A percentile compares a stretch with the other conserved stretches of the same genome.
Evolutionary conservation across 1,139 yeast species (phyloP).

Genomic region (Yamadazyma mexicana): DNA sequence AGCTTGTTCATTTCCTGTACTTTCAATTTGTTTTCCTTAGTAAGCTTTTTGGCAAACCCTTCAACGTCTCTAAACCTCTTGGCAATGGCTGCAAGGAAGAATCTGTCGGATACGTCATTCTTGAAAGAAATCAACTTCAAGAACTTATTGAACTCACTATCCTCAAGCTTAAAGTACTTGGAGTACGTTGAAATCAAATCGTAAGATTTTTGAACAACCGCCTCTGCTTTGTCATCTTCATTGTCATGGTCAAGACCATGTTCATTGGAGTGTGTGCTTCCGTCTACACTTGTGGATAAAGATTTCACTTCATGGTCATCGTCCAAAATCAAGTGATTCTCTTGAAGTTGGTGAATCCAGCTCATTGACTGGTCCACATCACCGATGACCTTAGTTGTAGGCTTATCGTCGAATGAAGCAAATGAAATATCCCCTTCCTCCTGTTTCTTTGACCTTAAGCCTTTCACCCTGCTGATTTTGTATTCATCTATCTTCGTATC

Average conservation of each 20-base stretch:
- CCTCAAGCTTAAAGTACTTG: conserved; percentile 18
- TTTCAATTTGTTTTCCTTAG: conserved; percentile 66
- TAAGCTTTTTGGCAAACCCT: conserved; percentile 81
- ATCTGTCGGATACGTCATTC: conserved; percentile 33
- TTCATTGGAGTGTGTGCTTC: conserved; percentile 11
- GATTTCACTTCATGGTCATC: conserved; percentile 17
- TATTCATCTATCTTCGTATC: conserved; percentile 26
- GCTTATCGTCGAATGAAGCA: conserved; percentile 18
- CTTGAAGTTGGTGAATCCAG: conserved; percentile 30
- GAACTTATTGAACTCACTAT: conserved; percentile 24
- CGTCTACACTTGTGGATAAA: conserved; percentile 14
- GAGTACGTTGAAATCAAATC: conserved; percentile 20
- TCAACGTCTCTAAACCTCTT: conserved; percentile 89
- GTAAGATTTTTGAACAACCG: conserved; percentile 4
- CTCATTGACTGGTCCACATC: conserved; percentile 26
- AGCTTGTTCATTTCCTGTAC: conserved; percentile 44
- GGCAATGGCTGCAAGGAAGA: conserved; percentile 65
- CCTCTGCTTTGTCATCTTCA: conserved; percentile 4
- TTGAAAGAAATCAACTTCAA: conserved; percentile 30
- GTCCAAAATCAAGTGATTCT: conserved; percentile 3
- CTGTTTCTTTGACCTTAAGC: conserved; percentile 49
- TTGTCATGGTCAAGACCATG: conserved; percentile 11
- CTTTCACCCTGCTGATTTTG: conserved; percentile 67
- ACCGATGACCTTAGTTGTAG: conserved; percentile 30
- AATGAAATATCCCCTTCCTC: conserved; percentile 24